Evolutionary conservation across 2,329 filamentous ascomycete genomes (phyloP).

Genomic region (Claviceps maximensis): DNA sequence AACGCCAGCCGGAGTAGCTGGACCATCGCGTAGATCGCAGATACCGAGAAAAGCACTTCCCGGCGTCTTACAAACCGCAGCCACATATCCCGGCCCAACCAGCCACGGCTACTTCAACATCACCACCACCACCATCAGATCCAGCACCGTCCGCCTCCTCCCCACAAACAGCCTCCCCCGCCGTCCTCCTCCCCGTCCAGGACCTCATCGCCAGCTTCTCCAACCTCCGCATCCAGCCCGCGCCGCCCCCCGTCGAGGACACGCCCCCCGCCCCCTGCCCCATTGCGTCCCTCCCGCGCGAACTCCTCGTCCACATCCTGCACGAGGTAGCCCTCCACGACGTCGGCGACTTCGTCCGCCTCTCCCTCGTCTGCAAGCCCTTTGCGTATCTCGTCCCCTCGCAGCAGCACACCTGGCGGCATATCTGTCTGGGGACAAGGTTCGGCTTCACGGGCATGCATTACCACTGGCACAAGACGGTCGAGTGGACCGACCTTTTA

Average conservation of each 20-base stretch:
- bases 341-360: conserved; percentile 60
- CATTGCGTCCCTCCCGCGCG: conserved; percentile 63
- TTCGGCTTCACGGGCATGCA: conserved; percentile 77
- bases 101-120: conserved; percentile 10
- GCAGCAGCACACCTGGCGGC: conserved; percentile 79
- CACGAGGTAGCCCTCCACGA: conserved; percentile 59
- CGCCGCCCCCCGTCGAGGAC: conserved; percentile 56
- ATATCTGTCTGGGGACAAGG: conserved; percentile 53
- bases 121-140: background rate
- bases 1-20: conserved; percentile 38
- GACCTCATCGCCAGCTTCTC: conserved; percentile 71
- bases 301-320: conserved; percentile 73
- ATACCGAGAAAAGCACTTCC: conserved; percentile 88
- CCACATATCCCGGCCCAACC: conserved; percentile 30
- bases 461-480: conserved; percentile 57
- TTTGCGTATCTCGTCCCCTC: conserved; percentile 74
- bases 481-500: conserved; percentile 36
- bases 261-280: conserved; percentile 66
- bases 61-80: conserved; percentile 25
- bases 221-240: conserved; percentile 51
- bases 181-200: conserved; percentile 39
- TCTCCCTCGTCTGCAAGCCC: conserved; percentile 73
- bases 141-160: background rate
- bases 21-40: conserved; percentile 71
- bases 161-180: conserved; percentile 8